phyloP scores from a whole-genome alignment of 2,329 filamentous ascomycete species.

The Neofusicoccum cordaticola region DNA sequence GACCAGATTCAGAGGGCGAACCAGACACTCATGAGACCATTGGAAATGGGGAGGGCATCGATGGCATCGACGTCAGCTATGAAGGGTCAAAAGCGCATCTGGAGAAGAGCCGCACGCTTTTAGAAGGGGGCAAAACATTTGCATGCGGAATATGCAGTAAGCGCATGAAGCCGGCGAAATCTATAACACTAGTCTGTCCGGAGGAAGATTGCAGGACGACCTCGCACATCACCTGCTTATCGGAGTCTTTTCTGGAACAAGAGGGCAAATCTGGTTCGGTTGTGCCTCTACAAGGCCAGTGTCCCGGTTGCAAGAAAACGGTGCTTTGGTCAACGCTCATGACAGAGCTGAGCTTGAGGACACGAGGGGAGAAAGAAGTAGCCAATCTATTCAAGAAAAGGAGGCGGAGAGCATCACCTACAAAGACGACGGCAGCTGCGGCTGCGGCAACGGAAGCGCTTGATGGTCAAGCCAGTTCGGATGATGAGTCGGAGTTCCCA shows the following conservation, averaged over 20 bases:
- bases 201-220: conserved; percentile 45
- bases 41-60: conserved; percentile 30
- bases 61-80: conserved; percentile 55
- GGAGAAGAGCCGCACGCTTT: conserved; percentile 47
- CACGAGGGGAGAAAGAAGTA: conserved; percentile 67
- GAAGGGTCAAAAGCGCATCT: conserved; percentile 48
- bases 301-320: conserved; percentile 64
- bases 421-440: conserved; percentile 20
- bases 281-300: conserved; percentile 66
- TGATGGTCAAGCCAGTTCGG: neutral
- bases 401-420: conserved; percentile 28
- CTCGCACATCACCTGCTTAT: conserved; percentile 58
- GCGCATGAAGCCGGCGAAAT: conserved; percentile 34
- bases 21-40: conserved; percentile 23
- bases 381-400: conserved; percentile 62
- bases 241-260: conserved; percentile 49
- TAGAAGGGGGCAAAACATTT: conserved; percentile 21
- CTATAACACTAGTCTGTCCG: conserved; percentile 53
- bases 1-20: conserved; percentile 1
- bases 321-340: conserved; percentile 75
- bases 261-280: conserved; percentile 44
- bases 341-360: conserved; percentile 74
- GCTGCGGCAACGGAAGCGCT: neutral
- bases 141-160: conserved; percentile 52
- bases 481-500: neutral